phyloP scores from a whole-genome alignment of 306 rosid genomes.

The Cucumis cinereus region DNA sequence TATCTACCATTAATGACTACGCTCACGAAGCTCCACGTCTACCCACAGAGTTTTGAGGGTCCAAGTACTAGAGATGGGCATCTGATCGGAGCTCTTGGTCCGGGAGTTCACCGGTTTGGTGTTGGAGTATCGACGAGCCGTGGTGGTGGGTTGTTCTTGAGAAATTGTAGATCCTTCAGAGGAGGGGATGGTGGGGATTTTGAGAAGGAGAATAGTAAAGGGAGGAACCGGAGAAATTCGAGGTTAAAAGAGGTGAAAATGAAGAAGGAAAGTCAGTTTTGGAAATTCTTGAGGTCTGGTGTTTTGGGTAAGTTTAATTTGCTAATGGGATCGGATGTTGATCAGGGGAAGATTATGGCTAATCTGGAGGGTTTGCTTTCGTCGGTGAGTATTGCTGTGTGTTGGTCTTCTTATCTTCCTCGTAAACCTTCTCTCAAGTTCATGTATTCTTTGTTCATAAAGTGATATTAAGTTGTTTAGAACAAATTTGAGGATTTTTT shows the following conservation, averaged over 20 bases:
- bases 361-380: conserved; percentile 59
- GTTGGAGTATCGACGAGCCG: conserved; percentile 21
- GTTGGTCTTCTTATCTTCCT: background rate
- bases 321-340: conserved; percentile 39
- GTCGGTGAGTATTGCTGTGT: conserved; percentile 31
- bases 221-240: background rate
- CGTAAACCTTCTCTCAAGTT: background rate
- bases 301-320: conserved; percentile 36
- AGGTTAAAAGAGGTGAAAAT: conserved; percentile 13
- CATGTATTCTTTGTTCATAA: background rate
- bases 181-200: conserved; percentile 38
- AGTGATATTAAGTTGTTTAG: background rate
- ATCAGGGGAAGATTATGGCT: conserved; percentile 39
- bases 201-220: conserved; percentile 25
- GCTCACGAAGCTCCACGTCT: conserved; percentile 36
- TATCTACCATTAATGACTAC: conserved; percentile 27
- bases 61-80: conserved; percentile 16
- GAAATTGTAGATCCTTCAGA: conserved; percentile 50
- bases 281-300: conserved; percentile 39
- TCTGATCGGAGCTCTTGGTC: conserved; percentile 22
- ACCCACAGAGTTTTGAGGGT: conserved; percentile 34
- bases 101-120: conserved; percentile 21
- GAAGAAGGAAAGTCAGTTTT: conserved; percentile 47
- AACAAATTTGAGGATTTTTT: background rate
- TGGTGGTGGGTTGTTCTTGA: conserved; percentile 25